Base-by-base conservation (phyloP, 306 rosid species). In the Astragalus glycyphyllos region DNA sequence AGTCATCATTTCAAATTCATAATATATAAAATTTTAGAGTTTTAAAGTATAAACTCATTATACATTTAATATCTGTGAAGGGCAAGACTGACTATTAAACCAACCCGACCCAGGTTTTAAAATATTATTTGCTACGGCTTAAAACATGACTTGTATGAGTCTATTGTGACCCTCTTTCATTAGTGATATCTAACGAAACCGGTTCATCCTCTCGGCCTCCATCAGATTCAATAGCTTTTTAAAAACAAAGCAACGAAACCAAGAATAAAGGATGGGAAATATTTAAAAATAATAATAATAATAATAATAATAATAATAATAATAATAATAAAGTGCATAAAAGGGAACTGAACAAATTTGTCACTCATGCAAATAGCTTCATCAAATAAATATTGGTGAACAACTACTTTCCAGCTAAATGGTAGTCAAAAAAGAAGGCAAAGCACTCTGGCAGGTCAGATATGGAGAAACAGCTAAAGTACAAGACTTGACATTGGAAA, bases 401-500 rank as follows among this genome's bases (percentile, higher is more conserved):
- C 37, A 26, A 26, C 12, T 10, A 8, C 14, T 51, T 71, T 44
- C 38, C 71, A 66, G 42, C 62, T 38, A 53, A 50, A 61, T 34
- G 37, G 47, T 11, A 16, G 46, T 58, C 42, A 58, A 71, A 66
- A 35, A 8, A 48, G 42, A 75, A 58, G 44, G 31, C 12, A 50
- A 42, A 41, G 14, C 49, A 55, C n/a, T 67, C 7, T 46, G 58
- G 32, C 11, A 72, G 5, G 32, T 56, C 41, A 65, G 58, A 54
- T 68, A 7, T 32, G 66, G 60, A 73, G 50, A 77, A 58, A 54
- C 46, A 42, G 31, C 41, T 60, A 37, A 58, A 51, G 72, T 17
- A 34, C 37, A 64, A 64, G 31, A 58, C 44, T 38, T 41, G 45
- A 12, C 65, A 50, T 8, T 20, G 71, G 69, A 55, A 34, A 47